phyloP scores from a whole-genome alignment of 345 rosid species.

The Clausena lansium region DNA sequence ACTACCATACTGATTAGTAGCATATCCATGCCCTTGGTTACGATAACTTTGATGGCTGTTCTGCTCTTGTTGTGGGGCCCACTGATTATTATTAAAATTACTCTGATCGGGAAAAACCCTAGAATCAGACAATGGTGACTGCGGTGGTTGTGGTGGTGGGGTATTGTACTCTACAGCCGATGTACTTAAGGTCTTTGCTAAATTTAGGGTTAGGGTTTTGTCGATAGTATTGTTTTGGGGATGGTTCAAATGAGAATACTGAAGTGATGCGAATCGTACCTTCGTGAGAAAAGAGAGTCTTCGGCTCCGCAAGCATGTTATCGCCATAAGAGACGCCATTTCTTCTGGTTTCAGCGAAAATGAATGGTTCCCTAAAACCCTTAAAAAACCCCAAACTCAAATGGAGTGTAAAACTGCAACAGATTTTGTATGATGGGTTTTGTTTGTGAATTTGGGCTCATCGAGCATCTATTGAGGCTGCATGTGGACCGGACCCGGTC shows the following conservation, averaged over 20 bases:
- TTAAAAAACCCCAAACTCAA: slow-evolving; percentile 13
- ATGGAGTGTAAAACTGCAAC: background rate
- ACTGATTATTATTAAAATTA: slow-evolving; percentile 23
- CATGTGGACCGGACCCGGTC: background rate
- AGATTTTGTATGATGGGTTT: background rate
- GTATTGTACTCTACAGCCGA: slow-evolving; percentile 38
- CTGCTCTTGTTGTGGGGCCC: slow-evolving; percentile 28
- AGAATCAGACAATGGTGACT: slow-evolving; percentile 33
- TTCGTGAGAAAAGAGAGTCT: slow-evolving; percentile 29
- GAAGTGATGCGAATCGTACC: slow-evolving; percentile 28
- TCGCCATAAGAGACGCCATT: slow-evolving; percentile 50
- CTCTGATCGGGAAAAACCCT: slow-evolving; percentile 21
- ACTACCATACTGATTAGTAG: slow-evolving; percentile 23
- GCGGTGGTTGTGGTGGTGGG: slow-evolving; percentile 26
- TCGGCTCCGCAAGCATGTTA: slow-evolving; percentile 33
- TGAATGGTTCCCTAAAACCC: slow-evolving; percentile 21
- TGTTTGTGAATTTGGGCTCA: background rate
- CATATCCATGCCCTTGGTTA: slow-evolving; percentile 12
- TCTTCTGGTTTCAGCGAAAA: background rate
- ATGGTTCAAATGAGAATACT: slow-evolving; percentile 15
- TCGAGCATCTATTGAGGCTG: background rate
- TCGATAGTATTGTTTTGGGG: background rate
- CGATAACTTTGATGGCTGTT: slow-evolving; percentile 12
- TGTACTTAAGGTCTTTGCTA: slow-evolving; percentile 38
- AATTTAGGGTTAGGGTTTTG: slow-evolving; percentile 13